Base-by-base conservation (phyloP, 768 basidiomycete genomes). In the Phanerochaete sordida region DNA sequence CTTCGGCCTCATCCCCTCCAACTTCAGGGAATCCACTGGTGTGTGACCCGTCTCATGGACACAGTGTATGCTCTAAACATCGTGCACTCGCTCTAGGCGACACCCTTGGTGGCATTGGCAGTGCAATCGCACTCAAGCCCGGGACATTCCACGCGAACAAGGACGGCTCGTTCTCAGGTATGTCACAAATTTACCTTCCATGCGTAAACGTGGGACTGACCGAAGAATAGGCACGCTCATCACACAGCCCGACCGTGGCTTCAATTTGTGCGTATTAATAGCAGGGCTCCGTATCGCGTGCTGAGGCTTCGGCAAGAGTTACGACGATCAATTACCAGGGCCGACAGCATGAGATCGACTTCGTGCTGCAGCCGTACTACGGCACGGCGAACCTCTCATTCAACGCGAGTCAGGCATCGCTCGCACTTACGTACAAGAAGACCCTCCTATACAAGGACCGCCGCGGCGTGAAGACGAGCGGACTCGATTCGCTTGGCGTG, bases 91-190 rank as follows among this genome's bases (percentile, higher is more conserved):
- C 12, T 12, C 47, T 48, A 73, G 73, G 75, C 3, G 83, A 86
- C 60, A 86, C 84, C 0, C 61, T 86, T 5, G 86, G 87, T 24
- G 85, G 84, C 13, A 77, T 86, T 23, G 86, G 86, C 16, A 84
- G 84, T 56, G 84, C 83, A 1, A 84, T 87, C 23, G 78, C 84
- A 1, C 63, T 87, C 59, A 81, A 85, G 69, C 73, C 62, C 5
- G 79, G 79, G 2, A 76, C 82, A 1, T 85, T 81, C 75, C 66
- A 63, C 26, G 54, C 66, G 44, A 54, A 58, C 6, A 50, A 60
- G 1, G 63, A 79, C 60, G 81, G 79, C 1, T 70, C 69, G 1
- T 84, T 76, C 67, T 69, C 72, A 1, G 84, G 85, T 11, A 37
- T 26, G 54, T 28, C 47, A 26, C 24, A 19, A n/a, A 7, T 8